Evolutionary conservation across 495 filamentous ascomycete species (phyloP).

Genomic region (Penicillium egyptiacum): DNA sequence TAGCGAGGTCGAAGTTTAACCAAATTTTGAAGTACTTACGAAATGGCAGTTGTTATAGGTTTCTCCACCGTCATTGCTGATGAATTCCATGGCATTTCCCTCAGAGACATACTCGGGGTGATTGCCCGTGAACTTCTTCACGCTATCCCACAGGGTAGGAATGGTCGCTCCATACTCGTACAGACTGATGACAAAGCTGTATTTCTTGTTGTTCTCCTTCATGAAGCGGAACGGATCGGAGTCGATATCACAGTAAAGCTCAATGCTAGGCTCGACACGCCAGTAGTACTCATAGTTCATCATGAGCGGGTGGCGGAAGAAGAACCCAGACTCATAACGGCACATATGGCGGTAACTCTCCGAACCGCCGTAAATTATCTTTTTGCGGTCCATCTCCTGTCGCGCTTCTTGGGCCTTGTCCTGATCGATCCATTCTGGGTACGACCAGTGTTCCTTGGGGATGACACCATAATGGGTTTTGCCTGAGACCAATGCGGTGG

Average conservation of each 20-base stretch:
- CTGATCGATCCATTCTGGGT: conserved; percentile 81
- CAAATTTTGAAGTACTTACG: conserved; percentile 52
- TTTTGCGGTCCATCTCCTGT: conserved; percentile 77
- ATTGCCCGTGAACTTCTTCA: conserved; percentile 84
- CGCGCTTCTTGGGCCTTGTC: conserved; percentile 78
- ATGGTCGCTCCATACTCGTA: conserved; percentile 97
- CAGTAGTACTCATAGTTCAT: conserved; percentile 89
- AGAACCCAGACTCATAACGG: conserved; percentile 90
- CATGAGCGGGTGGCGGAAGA: conserved; percentile 83
- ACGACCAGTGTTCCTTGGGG: conserved; percentile 84
- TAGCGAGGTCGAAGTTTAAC: conserved; percentile 1
- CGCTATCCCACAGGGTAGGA: conserved; percentile 89
- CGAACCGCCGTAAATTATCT: conserved; percentile 95
- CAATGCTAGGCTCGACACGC: conserved; percentile 86
- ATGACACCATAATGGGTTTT: conserved; percentile 87
- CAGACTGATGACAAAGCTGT: conserved; percentile 84
- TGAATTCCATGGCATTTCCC: conserved; percentile 83
- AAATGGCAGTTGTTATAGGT: conserved; percentile 97
- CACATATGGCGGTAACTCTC: conserved; percentile 93
- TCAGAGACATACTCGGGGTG: conserved; percentile 84
- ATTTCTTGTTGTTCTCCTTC: conserved; percentile 86
- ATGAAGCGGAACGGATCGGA: conserved; percentile 86
- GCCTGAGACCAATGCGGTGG: conserved; percentile 83
- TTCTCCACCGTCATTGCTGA: conserved; percentile 86
- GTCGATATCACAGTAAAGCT: conserved; percentile 81